Evolutionary conservation across 331 rosid genomes (phyloP).

Genomic region (Prunus yedoensis): DNA sequence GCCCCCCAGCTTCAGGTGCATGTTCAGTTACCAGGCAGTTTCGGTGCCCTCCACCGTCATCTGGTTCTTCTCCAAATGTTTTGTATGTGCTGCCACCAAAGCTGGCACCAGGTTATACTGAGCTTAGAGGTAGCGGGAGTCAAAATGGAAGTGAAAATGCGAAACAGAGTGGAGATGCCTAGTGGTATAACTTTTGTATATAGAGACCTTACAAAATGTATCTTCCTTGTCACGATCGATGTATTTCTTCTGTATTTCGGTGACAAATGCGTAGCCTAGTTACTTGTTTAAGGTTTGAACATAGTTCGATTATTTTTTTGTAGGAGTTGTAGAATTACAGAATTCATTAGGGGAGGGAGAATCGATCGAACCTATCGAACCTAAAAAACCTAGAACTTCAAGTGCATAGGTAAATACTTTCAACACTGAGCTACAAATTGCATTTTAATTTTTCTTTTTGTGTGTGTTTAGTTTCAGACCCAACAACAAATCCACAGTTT

Average conservation of each 20-base stretch:
- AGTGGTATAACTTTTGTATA: constrained; percentile 15
- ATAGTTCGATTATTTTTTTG: background rate
- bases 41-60: constrained; percentile 39
- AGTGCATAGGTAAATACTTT: no score
- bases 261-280: background rate
- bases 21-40: constrained; percentile 38
- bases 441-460: no score
- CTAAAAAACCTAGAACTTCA: no score
- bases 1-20: constrained; percentile 40
- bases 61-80: constrained; percentile 40
- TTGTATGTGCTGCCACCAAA: constrained; percentile 36
- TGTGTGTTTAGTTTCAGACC: no score
- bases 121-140: constrained; percentile 27
- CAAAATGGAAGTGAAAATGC: constrained; percentile 27
- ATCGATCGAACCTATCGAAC: no score
- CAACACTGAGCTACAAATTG: no score
- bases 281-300: background rate
- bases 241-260: background rate
- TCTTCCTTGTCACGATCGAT: background rate
- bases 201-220: background rate
- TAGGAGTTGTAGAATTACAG: background rate
- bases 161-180: constrained; percentile 16
- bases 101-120: constrained; percentile 42
- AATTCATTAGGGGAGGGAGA: no score
- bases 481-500: no score